Evolutionary conservation across 306 rosid genomes (phyloP), one percentile per base, ranked within the genome.

Genomic region (Trifolium dubium): DNA sequence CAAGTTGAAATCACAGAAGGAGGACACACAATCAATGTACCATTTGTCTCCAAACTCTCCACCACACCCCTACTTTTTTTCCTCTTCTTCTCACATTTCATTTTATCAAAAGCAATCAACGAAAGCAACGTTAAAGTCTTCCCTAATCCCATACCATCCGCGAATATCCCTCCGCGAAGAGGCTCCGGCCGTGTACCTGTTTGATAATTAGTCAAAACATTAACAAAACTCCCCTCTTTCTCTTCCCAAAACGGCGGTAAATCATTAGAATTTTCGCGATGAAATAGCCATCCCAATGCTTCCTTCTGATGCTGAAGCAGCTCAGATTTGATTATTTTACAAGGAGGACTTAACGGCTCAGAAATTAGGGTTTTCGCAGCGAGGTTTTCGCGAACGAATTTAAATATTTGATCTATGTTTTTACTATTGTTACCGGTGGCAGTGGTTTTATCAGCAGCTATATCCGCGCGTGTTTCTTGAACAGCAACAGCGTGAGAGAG

Each of bases 91-190:
- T 50, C 74, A 23, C 54, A 37, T 44, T 59, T 74, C 47, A 3
- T 17, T 19, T 82, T 92, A 73, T 89, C 98, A 35, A 75, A 74
- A 34, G 89, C 91, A 59, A 92, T 78, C 72, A 88, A 67, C 1
- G 96, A 89, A 6, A 92, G 92, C 69, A 92, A 65, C 29, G 90
- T 85, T 49, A 92, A 67, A 18, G 98, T 92, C 86, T 92, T 92
- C 58, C 96, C 98, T 51, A 92, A 64, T 2, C 98, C 98, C 96
- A 89, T 89, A 10, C 77, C 96, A 10, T 89, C 98, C 0, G 94
- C 93, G 0, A 92, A 64, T 73, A 92, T 86, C 31, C 98, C 98
- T 58, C 98, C 96, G 5, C 92, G 79, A 47, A 92, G 49, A 44
- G 98, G 88, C 80, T 84, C 85, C 0, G 98, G 98, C 7, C 82